phyloP scores from a whole-genome alignment of 768 basidiomycete species.

The Tricholoma sp. region DNA sequence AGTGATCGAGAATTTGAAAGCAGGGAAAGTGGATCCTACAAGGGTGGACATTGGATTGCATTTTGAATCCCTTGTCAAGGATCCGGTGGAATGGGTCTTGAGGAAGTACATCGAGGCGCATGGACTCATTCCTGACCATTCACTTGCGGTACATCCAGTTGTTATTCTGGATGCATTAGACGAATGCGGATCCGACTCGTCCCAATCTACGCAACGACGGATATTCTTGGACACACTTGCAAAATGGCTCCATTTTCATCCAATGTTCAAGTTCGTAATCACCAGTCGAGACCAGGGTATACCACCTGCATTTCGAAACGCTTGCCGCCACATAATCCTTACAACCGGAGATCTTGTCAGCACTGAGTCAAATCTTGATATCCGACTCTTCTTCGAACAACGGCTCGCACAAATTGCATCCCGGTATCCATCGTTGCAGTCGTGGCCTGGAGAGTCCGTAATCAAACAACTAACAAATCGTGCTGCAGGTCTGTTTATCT shows the following conservation, averaged over 20 bases:
- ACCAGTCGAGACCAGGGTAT: slow-evolving; percentile 1
- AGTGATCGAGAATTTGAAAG: neutral
- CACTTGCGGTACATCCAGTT: too few species aligned
- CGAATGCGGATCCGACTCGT: too few species aligned
- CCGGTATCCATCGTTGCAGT: neutral
- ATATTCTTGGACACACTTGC: slow-evolving; percentile 1
- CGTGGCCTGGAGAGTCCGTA: neutral
- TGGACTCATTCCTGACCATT: too few species aligned
- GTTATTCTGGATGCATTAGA: slow-evolving; percentile 26
- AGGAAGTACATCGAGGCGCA: neutral
- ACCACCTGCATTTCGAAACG: neutral
- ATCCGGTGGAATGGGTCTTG: neutral
- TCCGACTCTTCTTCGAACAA: neutral
- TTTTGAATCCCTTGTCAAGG: neutral
- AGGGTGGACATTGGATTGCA: too few species aligned
- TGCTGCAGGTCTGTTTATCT: too few species aligned
- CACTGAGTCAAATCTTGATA: neutral
- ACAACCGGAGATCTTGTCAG: neutral
- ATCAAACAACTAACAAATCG: slow-evolving; percentile 12
- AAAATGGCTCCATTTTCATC: neutral
- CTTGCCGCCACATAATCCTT: neutral
- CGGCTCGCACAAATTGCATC: neutral
- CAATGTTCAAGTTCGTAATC: slow-evolving; percentile 1
- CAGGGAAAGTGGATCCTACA: too few species aligned
- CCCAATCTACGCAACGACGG: neutral